These are phyloP conservation scores for Sugiyamaella americana DNA, from an alignment of 805 yeast genomes.

Conservation along the genomic window DNA sequence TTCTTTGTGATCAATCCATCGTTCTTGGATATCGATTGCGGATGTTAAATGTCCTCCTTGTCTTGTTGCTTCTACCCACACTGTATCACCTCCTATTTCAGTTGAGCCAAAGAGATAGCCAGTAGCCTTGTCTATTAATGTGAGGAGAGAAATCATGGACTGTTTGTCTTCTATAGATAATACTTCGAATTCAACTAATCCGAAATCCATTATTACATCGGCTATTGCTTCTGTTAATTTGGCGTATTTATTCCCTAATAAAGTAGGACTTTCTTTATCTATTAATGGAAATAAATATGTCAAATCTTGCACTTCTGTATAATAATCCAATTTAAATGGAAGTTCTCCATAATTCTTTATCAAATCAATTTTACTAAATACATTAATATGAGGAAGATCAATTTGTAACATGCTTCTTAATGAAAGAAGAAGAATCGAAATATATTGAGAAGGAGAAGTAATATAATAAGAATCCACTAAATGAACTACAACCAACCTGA, in stretches of 20 bases:
- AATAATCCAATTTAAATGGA: slow-evolving; percentile 73
- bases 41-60: slow-evolving; percentile 49
- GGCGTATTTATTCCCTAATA: slow-evolving; percentile 55
- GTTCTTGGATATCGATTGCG: slow-evolving; percentile 76
- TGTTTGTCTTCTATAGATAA: slow-evolving; percentile 85
- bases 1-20: slow-evolving; percentile 88
- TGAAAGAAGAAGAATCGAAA: slow-evolving; percentile 72
- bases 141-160: slow-evolving; percentile 78
- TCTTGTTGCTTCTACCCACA: slow-evolving; percentile 95
- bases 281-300: slow-evolving; percentile 59
- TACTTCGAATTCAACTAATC: slow-evolving; percentile 82
- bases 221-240: slow-evolving; percentile 70
- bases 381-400: slow-evolving; percentile 89
- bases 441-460: slow-evolving; percentile 82
- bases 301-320: slow-evolving; percentile 88
- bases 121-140: slow-evolving; percentile 79
- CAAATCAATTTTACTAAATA: slow-evolving; percentile 84
- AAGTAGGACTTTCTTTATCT: slow-evolving; percentile 64
- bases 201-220: slow-evolving; percentile 80
- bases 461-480: slow-evolving; percentile 77
- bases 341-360: slow-evolving; percentile 69
- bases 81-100: slow-evolving; percentile 93
- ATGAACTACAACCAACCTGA: slow-evolving; percentile 68
- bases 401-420: slow-evolving; percentile 88
- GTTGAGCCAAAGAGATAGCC: slow-evolving; percentile 92